Percentiles rank a stretch among this genome's conserved stretches.
Evolutionary conservation across 768 basidiomycete species (phyloP).

Genomic region (Wakefieldia striispora): DNA sequence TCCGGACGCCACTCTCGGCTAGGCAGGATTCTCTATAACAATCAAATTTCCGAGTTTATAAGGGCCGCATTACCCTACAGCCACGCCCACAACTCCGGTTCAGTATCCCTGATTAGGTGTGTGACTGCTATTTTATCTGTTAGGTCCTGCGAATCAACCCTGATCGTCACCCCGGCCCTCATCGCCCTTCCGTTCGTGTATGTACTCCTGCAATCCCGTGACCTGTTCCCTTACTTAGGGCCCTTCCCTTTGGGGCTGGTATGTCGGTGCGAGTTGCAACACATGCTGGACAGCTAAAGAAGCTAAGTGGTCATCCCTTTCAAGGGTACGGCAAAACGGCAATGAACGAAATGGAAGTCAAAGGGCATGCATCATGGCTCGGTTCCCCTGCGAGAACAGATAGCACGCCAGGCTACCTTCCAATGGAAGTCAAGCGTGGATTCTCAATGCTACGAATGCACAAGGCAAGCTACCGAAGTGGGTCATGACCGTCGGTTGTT

Average conservation of each 20-base stretch:
- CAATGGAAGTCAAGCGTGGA: slow-evolving; percentile 57
- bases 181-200: slow-evolving; percentile 55
- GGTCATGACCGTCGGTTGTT: slow-evolving; percentile 2
- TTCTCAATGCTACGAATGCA: slow-evolving; percentile 30
- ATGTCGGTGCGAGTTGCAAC: slow-evolving; percentile 62
- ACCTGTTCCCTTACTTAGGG: no score
- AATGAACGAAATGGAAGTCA: slow-evolving; percentile 67
- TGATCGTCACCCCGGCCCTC: slow-evolving; percentile 68
- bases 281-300: no score
- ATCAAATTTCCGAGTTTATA: slow-evolving; percentile 71
- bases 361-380: slow-evolving; percentile 78
- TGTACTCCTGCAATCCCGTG: slow-evolving; percentile 64
- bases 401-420: slow-evolving; percentile 69
- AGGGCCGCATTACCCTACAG: slow-evolving; percentile 60
- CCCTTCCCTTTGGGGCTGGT: slow-evolving; percentile 42
- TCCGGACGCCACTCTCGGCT: slow-evolving; percentile 44
- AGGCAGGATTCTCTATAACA: slow-evolving; percentile 74
- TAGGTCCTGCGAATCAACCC: slow-evolving; percentile 78
- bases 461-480: neutral
- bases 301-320: slow-evolving; percentile 43
- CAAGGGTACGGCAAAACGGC: slow-evolving; percentile 44
- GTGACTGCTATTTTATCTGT: no score
- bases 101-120: no score
- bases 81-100: no score
- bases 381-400: slow-evolving; percentile 83